Conservation (phyloP, 164 flowering plant genomes). For the Magnolia officinalis region DNA sequence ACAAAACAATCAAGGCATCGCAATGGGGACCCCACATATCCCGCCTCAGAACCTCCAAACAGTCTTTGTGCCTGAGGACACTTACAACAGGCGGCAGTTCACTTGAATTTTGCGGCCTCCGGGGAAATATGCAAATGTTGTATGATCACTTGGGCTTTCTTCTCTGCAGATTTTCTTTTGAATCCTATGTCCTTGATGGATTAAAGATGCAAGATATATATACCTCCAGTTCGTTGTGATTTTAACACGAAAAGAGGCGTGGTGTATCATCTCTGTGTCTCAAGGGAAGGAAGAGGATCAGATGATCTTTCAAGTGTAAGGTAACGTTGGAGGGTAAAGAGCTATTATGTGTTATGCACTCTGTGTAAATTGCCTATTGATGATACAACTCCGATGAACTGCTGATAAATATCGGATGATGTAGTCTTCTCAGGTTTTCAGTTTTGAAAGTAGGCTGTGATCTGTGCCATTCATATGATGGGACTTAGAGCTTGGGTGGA, state of each 20-base stretch:
- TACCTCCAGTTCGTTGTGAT: not conserved
- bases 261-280: not conserved
- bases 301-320: not conserved
- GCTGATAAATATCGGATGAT: no score
- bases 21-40: conserved; percentile 76
- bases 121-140: conserved; percentile 12
- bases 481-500: no score
- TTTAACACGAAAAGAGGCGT: not conserved
- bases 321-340: not conserved
- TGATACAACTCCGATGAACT: no score
- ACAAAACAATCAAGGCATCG: conserved; percentile 40
- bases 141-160: not conserved
- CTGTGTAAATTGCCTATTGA: not conserved
- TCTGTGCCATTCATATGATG: no score
- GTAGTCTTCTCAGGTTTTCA: no score
- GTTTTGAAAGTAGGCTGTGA: no score
- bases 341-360: not conserved
- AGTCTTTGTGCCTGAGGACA: conserved; percentile 86
- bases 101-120: conserved; percentile 28
- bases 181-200: not conserved
- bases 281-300: not conserved
- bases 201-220: not conserved
- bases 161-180: not conserved
- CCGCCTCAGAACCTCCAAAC: conserved; percentile 50
- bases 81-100: conserved; percentile 66